These are phyloP conservation scores for Solanum hybrid DNA, from an alignment of 305 asterid species.

Conservation along the genomic window DNA sequence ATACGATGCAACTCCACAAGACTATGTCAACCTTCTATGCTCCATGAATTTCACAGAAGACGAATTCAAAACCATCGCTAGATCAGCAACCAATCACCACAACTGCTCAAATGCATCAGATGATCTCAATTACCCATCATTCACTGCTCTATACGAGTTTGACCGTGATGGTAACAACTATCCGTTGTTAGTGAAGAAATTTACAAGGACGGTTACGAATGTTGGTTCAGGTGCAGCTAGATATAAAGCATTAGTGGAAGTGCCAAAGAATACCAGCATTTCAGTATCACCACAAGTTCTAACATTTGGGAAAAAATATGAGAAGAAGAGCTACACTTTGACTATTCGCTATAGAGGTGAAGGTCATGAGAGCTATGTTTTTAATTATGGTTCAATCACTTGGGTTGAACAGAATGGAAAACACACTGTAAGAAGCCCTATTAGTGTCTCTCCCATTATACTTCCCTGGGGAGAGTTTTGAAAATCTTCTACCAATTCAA, in stretches of 20 bases:
- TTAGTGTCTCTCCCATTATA: conserved; percentile 8
- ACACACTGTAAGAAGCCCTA: conserved; percentile 10
- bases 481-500: neutral
- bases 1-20: conserved; percentile 9
- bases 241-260: neutral
- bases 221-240: conserved; percentile 7
- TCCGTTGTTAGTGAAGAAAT: neutral
- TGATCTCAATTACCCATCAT: conserved; percentile 14
- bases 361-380: neutral
- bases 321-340: conserved; percentile 9
- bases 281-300: conserved; percentile 3
- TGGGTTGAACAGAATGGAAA: conserved; percentile 9
- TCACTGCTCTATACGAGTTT: neutral
- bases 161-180: neutral
- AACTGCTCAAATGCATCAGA: conserved; percentile 10
- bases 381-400: conserved; percentile 2
- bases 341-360: neutral
- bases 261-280: neutral
- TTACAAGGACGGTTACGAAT: conserved; percentile 10
- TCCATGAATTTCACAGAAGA: conserved; percentile 4
- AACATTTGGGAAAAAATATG: conserved; percentile 11
- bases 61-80: conserved; percentile 7
- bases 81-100: neutral
- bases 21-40: conserved; percentile 13
- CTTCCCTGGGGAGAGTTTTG: neutral